Conservation (phyloP, 805 yeast genomes). For the Ogataea paradorogensis region DNA sequence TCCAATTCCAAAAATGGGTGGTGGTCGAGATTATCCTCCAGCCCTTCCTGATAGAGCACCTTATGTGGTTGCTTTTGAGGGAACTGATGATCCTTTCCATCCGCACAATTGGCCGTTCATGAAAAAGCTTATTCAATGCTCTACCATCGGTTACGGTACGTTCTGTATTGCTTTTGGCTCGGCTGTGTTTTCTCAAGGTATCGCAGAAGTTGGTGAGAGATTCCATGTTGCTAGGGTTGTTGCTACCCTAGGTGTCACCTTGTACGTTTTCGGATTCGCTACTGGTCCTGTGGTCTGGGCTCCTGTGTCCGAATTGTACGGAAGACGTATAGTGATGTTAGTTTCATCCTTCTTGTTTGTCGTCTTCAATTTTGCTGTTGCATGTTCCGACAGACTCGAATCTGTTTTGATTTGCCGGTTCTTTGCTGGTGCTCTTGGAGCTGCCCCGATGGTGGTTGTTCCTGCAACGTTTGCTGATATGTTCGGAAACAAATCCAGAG, state of each 20-base stretch:
- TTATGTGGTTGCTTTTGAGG: slow-evolving; percentile 71
- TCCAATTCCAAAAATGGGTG: slow-evolving; percentile 63
- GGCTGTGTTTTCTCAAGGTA: slow-evolving; percentile 72
- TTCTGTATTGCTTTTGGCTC: slow-evolving; percentile 68
- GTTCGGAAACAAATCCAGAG: slow-evolving; percentile 64
- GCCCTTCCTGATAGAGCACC: slow-evolving; percentile 49
- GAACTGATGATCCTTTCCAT: slow-evolving; percentile 73
- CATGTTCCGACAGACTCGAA: slow-evolving; percentile 75
- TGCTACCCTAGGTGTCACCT: slow-evolving; percentile 71
- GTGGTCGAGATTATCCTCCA: slow-evolving; percentile 61
- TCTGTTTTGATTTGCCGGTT: slow-evolving; percentile 75
- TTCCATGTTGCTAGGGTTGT: slow-evolving; percentile 65
- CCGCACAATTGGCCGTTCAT: slow-evolving; percentile 73
- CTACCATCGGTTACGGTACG: slow-evolving; percentile 47
- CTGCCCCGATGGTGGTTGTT: slow-evolving; percentile 80
- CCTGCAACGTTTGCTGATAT: slow-evolving; percentile 88
- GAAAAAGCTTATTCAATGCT: slow-evolving; percentile 45
- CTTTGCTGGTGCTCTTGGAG: slow-evolving; percentile 77
- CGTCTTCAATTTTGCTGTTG: slow-evolving; percentile 67
- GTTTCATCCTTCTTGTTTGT: slow-evolving; percentile 55
- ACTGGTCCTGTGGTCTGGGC: slow-evolving; percentile 92
- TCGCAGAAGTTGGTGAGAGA: slow-evolving; percentile 42
- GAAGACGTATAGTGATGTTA: slow-evolving; percentile 62
- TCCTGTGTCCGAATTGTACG: slow-evolving; percentile 76
- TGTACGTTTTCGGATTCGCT: slow-evolving; percentile 91